phyloP scores from a whole-genome alignment of 2,329 filamentous ascomycete genomes.

The Colletotrichum tropicicola region DNA sequence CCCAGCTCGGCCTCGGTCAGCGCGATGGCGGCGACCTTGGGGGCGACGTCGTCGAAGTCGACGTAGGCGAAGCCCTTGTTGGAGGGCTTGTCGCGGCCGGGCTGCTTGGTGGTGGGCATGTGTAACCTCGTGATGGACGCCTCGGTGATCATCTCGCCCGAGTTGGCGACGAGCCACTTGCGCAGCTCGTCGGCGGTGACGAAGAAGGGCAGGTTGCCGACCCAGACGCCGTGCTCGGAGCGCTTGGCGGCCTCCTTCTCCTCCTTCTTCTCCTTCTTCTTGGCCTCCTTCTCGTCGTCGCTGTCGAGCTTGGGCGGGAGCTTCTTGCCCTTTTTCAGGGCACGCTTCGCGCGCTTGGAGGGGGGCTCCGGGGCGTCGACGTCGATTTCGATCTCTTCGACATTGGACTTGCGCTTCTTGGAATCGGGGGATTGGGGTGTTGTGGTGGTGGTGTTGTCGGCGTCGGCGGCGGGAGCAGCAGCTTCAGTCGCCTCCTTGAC shows the following conservation, averaged over 20 bases:
- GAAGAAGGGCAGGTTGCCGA: slow-evolving; percentile 92
- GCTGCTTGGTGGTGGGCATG: slow-evolving; percentile 72
- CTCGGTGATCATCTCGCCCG: slow-evolving; percentile 70
- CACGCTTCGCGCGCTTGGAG: slow-evolving; percentile 91
- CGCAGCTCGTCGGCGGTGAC: slow-evolving; percentile 78
- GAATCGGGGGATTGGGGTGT: slow-evolving; percentile 37
- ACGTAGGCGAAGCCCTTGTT: slow-evolving; percentile 98
- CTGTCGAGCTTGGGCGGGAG: slow-evolving; percentile 55
- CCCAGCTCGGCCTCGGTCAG: slow-evolving; percentile 85
- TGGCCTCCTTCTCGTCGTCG: slow-evolving; percentile 49
- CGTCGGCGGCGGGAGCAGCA: slow-evolving; percentile 7
- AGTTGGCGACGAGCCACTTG: slow-evolving; percentile 80
- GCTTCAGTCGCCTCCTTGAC: background rate
- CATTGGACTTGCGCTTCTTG: slow-evolving; percentile 76
- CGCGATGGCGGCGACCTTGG: slow-evolving; percentile 80
- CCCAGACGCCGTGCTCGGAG: slow-evolving; percentile 90
- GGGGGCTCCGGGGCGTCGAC: slow-evolving; percentile 89
- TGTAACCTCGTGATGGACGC: slow-evolving; percentile 86
- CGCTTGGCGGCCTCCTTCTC: slow-evolving; percentile 57
- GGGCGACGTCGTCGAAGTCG: slow-evolving; percentile 79
- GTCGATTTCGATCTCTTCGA: slow-evolving; percentile 88
- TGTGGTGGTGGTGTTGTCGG: slow-evolving; percentile 10
- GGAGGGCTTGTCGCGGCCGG: slow-evolving; percentile 51
- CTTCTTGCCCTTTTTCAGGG: slow-evolving; percentile 83
- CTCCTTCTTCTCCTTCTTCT: slow-evolving; percentile 48